Evolutionary conservation across 768 basidiomycete species (phyloP).

Genomic region (Collybia nuda): DNA sequence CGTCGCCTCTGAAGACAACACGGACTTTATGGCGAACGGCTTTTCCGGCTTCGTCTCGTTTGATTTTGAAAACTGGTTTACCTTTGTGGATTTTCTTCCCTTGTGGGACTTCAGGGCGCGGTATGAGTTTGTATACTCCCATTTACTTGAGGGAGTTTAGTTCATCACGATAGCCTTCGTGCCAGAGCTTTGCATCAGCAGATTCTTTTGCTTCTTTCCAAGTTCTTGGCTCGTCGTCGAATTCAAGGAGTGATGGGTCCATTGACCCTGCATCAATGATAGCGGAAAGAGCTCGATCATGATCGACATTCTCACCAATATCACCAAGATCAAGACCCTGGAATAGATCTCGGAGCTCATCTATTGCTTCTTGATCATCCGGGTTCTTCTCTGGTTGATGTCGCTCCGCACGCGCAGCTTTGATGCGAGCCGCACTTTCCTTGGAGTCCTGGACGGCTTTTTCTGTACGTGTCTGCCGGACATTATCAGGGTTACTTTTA

Average conservation of each 20-base stretch:
- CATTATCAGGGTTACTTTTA: not conserved
- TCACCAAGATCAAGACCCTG: not conserved
- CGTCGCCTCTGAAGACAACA: slow-evolving; percentile 40
- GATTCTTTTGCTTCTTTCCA: slow-evolving; percentile 22
- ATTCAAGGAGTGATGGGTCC: slow-evolving; percentile 4
- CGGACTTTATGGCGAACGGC: slow-evolving; percentile 24
- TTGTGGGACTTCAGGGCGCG: slow-evolving; percentile 9
- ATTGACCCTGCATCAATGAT: not conserved
- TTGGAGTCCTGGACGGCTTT: slow-evolving; percentile 1
- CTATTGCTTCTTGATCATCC: not conserved
- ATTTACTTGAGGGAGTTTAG: slow-evolving; percentile 24
- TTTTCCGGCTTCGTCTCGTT: slow-evolving; percentile 27
- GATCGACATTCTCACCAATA: not conserved
- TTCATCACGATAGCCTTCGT: slow-evolving; percentile 16
- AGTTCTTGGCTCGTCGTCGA: slow-evolving; percentile 8
- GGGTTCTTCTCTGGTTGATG: not conserved
- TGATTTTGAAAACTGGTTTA: slow-evolving; percentile 18
- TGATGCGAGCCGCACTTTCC: not conserved
- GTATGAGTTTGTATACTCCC: slow-evolving; percentile 26
- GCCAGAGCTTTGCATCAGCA: slow-evolving; percentile 19
- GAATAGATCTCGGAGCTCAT: not conserved
- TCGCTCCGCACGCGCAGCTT: not conserved
- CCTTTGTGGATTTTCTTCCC: slow-evolving; percentile 24
- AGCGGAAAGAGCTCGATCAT: not conserved
- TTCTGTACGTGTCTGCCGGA: not conserved